Evolutionary conservation across 139 green algal species (phyloP), one percentile per base, ranked within the genome.

Genomic region (Chlorella sp.): DNA sequence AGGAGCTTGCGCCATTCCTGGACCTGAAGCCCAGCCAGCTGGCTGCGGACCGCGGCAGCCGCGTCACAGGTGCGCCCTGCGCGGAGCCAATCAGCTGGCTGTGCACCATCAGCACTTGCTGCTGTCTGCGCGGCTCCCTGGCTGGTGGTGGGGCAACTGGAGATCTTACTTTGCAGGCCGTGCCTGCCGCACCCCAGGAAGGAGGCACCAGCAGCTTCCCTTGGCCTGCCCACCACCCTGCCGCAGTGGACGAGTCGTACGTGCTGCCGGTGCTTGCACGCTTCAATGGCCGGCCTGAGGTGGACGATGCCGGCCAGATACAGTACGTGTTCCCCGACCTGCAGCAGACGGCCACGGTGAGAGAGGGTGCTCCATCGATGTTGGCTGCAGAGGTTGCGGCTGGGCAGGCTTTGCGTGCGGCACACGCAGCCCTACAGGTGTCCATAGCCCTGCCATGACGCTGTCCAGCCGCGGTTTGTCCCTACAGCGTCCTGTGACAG

Each of bases 1-100:
- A 99, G 88, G 94, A 99, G 90, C 89, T 99, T 80, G 97, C 96
- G 0, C 97, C 97, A 3, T 98, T 93, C 86, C 84, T 99, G 38
- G 95, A 99, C 85, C 88, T 86, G 34, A 81, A 62, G 26, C 51
- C 69, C 1, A 48, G 58, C 0, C 84, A 89, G 64, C 82, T 85
- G 54, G 58, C 30, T 1, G 40, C 81, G 0, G 81, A 85, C 68
- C 67, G 77, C 51, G 72, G 43, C 1, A 30, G n/a, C 32, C 54
- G 56, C 24, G 32, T 73, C 38, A 58, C 76, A 40, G 81, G 81
- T 76, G 68, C 34, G 56, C n/a, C 7, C 11, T 54, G 8, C 11
- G 46, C 11, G 7, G 46, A 54, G 46, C 11, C 11, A 11, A 54
- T 7, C 11, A 11, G 7, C 46, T 11, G 46, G 7, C 46, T 54